These are phyloP conservation scores for Porcisia hertigi DNA, from an alignment of 208 protist species.

Conservation along the genomic window DNA sequence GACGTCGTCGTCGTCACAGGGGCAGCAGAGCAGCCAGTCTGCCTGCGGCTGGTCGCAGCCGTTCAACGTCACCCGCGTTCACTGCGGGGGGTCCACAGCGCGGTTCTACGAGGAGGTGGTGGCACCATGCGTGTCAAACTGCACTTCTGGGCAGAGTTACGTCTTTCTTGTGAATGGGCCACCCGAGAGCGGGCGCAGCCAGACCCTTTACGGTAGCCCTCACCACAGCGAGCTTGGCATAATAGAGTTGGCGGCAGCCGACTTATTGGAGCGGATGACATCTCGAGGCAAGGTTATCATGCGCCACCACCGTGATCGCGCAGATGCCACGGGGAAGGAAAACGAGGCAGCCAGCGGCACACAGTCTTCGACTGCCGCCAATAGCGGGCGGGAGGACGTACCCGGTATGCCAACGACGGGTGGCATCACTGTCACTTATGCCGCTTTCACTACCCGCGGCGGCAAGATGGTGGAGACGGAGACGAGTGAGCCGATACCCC, in stretches of 20 bases:
- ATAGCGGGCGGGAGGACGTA: slow-evolving; percentile 12
- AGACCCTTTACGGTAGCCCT: slow-evolving; percentile 87
- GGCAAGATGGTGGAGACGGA: slow-evolving; percentile 63
- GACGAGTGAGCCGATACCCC: slow-evolving; percentile 49
- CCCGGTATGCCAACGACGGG: slow-evolving; percentile 29
- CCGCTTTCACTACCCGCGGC: slow-evolving; percentile 76
- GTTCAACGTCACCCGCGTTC: slow-evolving; percentile 78
- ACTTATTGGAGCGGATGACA: slow-evolving; percentile 61
- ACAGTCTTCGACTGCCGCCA: slow-evolving; percentile 3
- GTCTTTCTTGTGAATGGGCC: slow-evolving; percentile 78
- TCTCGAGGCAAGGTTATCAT: slow-evolving; percentile 35
- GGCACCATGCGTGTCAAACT: slow-evolving; percentile 81
- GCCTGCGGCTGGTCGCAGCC: slow-evolving; percentile 48
- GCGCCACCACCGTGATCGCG: slow-evolving; percentile 33
- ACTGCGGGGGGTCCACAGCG: slow-evolving; percentile 59
- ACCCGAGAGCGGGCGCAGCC: slow-evolving; percentile 79
- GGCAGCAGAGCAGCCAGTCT: slow-evolving; percentile 8
- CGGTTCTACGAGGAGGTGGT: slow-evolving; percentile 84
- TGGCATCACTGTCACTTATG: slow-evolving; percentile 73
- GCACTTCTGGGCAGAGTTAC: slow-evolving; percentile 80
- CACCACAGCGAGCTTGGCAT: slow-evolving; percentile 80
- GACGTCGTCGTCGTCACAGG: slow-evolving; percentile 9
- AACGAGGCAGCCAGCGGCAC: slow-evolving; percentile 12
- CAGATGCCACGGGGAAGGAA: slow-evolving; percentile 15
- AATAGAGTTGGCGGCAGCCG: slow-evolving; percentile 75